Conservation (phyloP, 306 rosid genomes). For the Cyamopsis tetragonoloba region DNA sequence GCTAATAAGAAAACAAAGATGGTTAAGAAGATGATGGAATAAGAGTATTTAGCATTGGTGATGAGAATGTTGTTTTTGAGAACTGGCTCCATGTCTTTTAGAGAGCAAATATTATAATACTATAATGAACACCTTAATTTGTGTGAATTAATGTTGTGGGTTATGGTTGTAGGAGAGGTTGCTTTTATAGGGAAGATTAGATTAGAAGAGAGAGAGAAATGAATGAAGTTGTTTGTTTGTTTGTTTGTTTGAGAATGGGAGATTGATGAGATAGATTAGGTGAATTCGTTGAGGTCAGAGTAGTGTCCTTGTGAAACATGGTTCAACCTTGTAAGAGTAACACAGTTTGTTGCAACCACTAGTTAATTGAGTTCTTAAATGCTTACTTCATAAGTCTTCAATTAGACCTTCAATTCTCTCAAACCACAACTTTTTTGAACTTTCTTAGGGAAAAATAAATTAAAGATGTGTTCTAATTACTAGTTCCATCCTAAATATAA, state of each 20-base stretch:
- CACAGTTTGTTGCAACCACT: slow-evolving; percentile 99
- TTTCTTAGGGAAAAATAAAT: too few species aligned
- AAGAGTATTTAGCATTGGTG: slow-evolving; percentile 14
- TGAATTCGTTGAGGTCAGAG: slow-evolving; percentile 40
- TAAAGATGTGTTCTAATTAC: too few species aligned
- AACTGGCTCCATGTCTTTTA: slow-evolving; percentile 32
- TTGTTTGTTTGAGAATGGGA: slow-evolving; percentile 50
- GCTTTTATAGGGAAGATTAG: slow-evolving; percentile 40
- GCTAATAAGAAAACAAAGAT: slow-evolving; percentile 53
- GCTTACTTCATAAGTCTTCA: slow-evolving; percentile 57
- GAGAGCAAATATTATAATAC: too few species aligned
- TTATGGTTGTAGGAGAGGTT: slow-evolving; percentile 16
- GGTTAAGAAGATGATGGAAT: slow-evolving; percentile 28
- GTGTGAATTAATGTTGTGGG: background rate
- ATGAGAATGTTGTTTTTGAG: slow-evolving; percentile 14
- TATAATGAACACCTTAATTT: background rate
- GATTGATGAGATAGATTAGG: too few species aligned
- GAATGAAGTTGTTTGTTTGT: too few species aligned
- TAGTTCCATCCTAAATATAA: too few species aligned
- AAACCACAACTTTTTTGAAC: slow-evolving; percentile 1
- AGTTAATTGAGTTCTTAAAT: slow-evolving; percentile 32
- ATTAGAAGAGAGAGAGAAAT: slow-evolving; percentile 27
- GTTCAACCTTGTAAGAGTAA: slow-evolving; percentile 62
- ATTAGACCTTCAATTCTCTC: slow-evolving; percentile 18
- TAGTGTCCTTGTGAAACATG: slow-evolving; percentile 32